Percentiles rank a stretch among this genome's conserved stretches.
These are phyloP conservation scores for Rubus idaeus DNA, from an alignment of 306 rosid species.

Conservation along the genomic window DNA sequence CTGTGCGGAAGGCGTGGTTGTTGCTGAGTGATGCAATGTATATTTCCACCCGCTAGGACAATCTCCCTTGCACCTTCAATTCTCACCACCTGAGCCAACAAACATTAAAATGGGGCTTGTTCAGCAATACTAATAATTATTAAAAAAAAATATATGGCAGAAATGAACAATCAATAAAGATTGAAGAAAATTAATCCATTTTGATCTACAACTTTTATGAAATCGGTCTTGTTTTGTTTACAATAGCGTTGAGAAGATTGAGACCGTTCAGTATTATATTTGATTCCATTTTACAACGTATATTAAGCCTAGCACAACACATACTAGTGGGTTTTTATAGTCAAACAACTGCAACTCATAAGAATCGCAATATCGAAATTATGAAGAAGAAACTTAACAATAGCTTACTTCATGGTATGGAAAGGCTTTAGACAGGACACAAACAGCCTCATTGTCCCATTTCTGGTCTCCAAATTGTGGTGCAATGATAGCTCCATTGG, in stretches of 20 bases:
- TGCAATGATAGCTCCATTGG: constrained; percentile 70
- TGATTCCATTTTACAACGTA: neutral
- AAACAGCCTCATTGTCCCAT: constrained; percentile 79
- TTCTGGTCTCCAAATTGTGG: constrained; percentile 92
- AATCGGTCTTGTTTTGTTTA: neutral
- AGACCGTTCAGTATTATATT: neutral
- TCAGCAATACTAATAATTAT: neutral
- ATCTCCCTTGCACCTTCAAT: constrained; percentile 92
- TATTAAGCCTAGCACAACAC: neutral
- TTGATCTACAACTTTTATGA: neutral
- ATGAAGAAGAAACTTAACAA: neutral
- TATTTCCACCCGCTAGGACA: constrained; percentile 86
- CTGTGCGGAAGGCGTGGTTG: constrained; percentile 49
- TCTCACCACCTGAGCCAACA: constrained; percentile 57
- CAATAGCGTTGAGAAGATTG: neutral
- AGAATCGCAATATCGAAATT: neutral
- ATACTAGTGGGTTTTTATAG: neutral
- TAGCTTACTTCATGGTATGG: constrained; percentile 68
- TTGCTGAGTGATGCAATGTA: constrained; percentile 96
- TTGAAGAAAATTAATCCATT: neutral
- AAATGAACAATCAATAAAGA: neutral
- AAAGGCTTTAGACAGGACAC: constrained; percentile 65
- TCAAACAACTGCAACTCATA: neutral
- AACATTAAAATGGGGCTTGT: constrained; percentile 21
- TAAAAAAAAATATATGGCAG: neutral